These are phyloP conservation scores for Alternaria sp. DNA, from an alignment of 2,329 filamentous ascomycete genomes.

Conservation along the genomic window DNA sequence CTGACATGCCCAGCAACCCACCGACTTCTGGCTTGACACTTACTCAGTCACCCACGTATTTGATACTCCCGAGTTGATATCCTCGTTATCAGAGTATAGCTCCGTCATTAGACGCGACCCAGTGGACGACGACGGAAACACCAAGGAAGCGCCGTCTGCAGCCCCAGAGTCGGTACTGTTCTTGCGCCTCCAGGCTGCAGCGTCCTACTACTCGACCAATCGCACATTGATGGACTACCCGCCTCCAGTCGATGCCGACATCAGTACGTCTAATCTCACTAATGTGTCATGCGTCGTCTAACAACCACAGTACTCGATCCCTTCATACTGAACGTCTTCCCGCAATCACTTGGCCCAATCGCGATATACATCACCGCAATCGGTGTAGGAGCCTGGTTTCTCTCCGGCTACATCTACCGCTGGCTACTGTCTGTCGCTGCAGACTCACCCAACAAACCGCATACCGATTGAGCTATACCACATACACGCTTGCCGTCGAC, in stretches of 20 bases:
- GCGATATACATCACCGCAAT: slow-evolving; percentile 71
- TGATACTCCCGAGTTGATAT: slow-evolving; percentile 66
- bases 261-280: slow-evolving; percentile 53
- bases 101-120: slow-evolving; percentile 52
- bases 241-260: slow-evolving; percentile 76
- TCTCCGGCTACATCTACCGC: slow-evolving; percentile 54
- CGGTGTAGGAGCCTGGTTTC: slow-evolving; percentile 59
- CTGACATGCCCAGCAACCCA: slow-evolving; percentile 73
- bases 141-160: slow-evolving; percentile 3
- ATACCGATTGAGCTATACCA: slow-evolving; percentile 47
- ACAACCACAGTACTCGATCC: slow-evolving; percentile 74
- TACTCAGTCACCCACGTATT: slow-evolving; percentile 68
- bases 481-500: too few species aligned
- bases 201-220: slow-evolving; percentile 84
- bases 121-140: slow-evolving; percentile 4
- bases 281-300: slow-evolving; percentile 7
- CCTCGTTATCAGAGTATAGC: slow-evolving; percentile 69
- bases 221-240: slow-evolving; percentile 75
- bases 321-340: slow-evolving; percentile 79
- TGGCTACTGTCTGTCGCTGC: slow-evolving; percentile 35
- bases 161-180: slow-evolving; percentile 65
- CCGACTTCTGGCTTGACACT: slow-evolving; percentile 73
- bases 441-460: slow-evolving; percentile 32
- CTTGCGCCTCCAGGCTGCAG: slow-evolving; percentile 75
- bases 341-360: slow-evolving; percentile 76